These are phyloP conservation scores for Mycena venus DNA, from an alignment of 768 basidiomycete species.

Conservation along the genomic window DNA sequence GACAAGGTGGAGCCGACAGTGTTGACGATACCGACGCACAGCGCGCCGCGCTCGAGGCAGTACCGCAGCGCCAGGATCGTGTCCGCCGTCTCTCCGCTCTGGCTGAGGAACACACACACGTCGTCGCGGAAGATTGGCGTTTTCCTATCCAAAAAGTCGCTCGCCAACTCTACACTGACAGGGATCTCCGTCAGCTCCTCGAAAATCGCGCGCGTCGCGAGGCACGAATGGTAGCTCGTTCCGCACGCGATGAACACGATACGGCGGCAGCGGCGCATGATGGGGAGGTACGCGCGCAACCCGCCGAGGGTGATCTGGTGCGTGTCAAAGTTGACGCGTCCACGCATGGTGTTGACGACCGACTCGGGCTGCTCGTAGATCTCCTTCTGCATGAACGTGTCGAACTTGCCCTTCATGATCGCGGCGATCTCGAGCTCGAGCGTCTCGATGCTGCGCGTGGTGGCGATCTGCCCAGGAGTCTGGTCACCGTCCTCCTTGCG, in stretches of 20 bases:
- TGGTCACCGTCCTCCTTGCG: conserved; percentile 82
- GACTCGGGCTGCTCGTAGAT: conserved; percentile 99
- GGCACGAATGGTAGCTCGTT: conserved; percentile 96
- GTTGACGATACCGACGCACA: conserved; percentile 98
- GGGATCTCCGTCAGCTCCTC: conserved; percentile 99
- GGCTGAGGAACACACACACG: conserved; percentile 94
- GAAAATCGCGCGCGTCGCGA: conserved; percentile 97
- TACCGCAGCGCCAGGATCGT: conserved; percentile 97
- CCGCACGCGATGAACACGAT: conserved; percentile 99
- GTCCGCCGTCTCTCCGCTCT: conserved; percentile 99
- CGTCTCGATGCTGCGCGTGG: conserved; percentile 96
- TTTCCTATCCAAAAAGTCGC: conserved; percentile 98
- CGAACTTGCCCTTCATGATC: conserved; percentile 99
- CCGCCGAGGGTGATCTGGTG: conserved; percentile 95
- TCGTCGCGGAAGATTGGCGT: conserved; percentile 99
- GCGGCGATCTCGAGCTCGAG: conserved; percentile 99
- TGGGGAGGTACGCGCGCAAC: conserved; percentile 93
- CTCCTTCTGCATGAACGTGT: conserved; percentile 99
- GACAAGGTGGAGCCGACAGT: conserved; percentile 98
- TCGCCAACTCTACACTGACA: conserved; percentile 95
- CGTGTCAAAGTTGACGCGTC: conserved; percentile 97
- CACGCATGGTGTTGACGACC: conserved; percentile 99
- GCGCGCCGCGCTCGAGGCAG: conserved; percentile 95
- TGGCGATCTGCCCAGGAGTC: conserved; percentile 69
- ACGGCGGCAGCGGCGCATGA: conserved; percentile 94